Evolutionary conservation across 2,329 filamentous ascomycete species (phyloP), one percentile per base, ranked within the genome.

Genomic region (Beauveria sp.): DNA sequence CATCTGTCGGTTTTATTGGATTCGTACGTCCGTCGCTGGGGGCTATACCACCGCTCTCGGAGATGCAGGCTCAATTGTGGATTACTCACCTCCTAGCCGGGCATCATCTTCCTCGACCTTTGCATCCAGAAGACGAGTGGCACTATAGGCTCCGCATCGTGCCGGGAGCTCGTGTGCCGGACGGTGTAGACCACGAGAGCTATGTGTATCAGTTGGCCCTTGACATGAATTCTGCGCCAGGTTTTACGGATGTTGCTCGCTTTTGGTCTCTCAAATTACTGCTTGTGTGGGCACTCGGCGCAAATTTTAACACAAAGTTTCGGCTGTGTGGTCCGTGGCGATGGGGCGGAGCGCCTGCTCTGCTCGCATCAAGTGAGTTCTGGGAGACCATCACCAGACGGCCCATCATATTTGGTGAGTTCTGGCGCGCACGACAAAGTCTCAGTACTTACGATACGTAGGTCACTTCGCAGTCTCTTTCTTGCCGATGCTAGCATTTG

Each of bases 51-150:
- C 77, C 78, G 2, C 71, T 80, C 3, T 67, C 77, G 1, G 78
- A 80, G 65, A 67, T 80, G 56, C 78, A 80, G 67, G 73, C 76
- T 4, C 75, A 78, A 67, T 70, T 79, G 3, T 79, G 76, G 75
- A 68, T 77, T 26, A 65, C 72, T n/a, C 69, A 73, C 38, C 68
- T 77, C 14, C 64, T 78, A 4, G 63, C 66, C 42, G 60, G 59
- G 5, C 60, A 62, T 28, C 50, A 18, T n/a, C 61, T 68, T 14
- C 64, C 65, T 12, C 46, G 59, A 20, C 70, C 73, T 61, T 12
- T 69, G 12, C 14, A 28, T 18, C 46, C 24, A 20, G 3, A 18
- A 9, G 46, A 49, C 46, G 46, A 49, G 24, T 49, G 46, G 46
- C 46, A 49, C 24, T 31, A 49, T 16, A 49, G 24, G 24, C 46